Base-by-base conservation (phyloP, 2,329 filamentous ascomycete species). In the Xylariaceae sp. region DNA sequence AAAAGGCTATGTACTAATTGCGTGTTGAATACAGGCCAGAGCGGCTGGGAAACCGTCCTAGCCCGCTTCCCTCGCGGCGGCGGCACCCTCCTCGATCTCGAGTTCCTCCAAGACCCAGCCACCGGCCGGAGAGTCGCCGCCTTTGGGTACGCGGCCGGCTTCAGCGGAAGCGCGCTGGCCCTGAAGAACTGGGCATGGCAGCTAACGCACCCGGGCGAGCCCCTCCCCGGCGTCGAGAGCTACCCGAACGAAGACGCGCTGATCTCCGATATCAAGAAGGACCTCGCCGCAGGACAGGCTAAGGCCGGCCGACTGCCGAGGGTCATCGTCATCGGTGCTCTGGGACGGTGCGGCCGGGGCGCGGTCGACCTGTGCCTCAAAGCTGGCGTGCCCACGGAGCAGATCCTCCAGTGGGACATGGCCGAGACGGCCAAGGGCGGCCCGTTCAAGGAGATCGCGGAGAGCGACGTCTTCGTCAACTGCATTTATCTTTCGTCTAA, bases 181-280 rank as follows among this genome's bases (percentile, higher is more conserved):
- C 74, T 96, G 40, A 83, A 92, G 81, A 85, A 87, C 44, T 96
- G 93, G 90, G 85, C 90, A 10, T 89, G 87, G 83, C 91, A 96
- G 75, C 80, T 93, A 60, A 83, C 83, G 43, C 83, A 93, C 73
- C 83, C 87, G 44, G 83, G 83, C 56, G 79, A 86, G 73, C 82
- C 85, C 50, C 82, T 93, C 56, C 86, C 88, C 7, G 80, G 83
- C 54, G 81, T 89, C 18, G 81, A 82, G 64, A 81, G 81, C 67
- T 93, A 90, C 74, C 82, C 87, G 61, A 91, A 91, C 72, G 90
- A 96, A 75, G 79, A 79, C 40, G 84, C 85, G 42, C 80, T 96
- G 64, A 85, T 96, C 55, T 76, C 80, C 40, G 85, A 92, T 65
- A 87, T 96, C 63, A 89, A 90, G 80, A 83, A 85, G 68, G 81